These are phyloP conservation scores for Erythrophleum ivorense DNA, from an alignment of 331 rosid species.

Conservation along the genomic window DNA sequence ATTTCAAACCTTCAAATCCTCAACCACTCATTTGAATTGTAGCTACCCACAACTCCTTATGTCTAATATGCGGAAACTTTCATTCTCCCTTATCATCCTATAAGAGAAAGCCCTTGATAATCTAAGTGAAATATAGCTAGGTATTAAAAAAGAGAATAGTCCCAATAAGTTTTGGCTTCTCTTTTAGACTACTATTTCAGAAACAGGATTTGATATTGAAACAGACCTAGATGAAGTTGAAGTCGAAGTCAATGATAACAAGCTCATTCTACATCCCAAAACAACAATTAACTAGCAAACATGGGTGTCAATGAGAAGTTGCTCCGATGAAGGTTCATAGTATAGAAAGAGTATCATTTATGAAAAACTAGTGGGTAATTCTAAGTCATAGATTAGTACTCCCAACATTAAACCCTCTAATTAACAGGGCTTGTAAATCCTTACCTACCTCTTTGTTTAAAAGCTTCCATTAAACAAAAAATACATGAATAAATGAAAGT, in stretches of 20 bases:
- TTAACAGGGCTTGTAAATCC: neutral
- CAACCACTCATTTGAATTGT: too few species aligned
- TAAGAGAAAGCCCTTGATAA: too few species aligned
- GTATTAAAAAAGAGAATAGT: neutral
- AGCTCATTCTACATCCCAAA: neutral
- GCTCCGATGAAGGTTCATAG: neutral
- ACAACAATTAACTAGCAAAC: neutral
- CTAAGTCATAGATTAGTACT: neutral
- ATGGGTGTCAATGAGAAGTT: neutral
- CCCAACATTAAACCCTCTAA: neutral
- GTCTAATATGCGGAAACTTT: too few species aligned
- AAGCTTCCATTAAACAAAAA: neutral
- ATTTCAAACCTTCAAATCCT: too few species aligned
- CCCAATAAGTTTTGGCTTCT: neutral
- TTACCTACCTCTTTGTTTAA: neutral
- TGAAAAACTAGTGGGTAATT: neutral
- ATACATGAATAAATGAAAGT: neutral
- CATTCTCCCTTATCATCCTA: too few species aligned
- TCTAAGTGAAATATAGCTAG: too few species aligned
- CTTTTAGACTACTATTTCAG: neutral
- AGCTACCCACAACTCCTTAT: too few species aligned
- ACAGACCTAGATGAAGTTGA: too few species aligned
- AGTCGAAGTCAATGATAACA: neutral
- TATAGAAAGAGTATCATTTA: neutral
- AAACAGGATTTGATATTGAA: neutral